These are phyloP conservation scores for Talaromyces sp. DNA, from an alignment of 2,329 filamentous ascomycete species.

Conservation along the genomic window DNA sequence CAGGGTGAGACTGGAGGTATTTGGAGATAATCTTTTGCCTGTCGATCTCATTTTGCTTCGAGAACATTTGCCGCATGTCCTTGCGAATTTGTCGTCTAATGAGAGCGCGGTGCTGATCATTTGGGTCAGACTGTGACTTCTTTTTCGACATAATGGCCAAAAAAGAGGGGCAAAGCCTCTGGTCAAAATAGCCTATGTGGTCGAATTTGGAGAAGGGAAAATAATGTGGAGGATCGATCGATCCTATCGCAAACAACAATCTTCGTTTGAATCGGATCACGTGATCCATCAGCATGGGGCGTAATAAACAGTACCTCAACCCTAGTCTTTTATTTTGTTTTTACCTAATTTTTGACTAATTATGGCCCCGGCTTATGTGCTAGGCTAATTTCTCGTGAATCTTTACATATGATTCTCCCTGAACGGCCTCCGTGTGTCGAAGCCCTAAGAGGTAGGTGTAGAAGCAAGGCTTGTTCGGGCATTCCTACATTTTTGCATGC, in stretches of 20 bases:
- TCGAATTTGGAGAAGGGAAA: background rate
- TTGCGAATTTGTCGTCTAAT: constrained; percentile 9
- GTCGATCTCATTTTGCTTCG: constrained; percentile 3
- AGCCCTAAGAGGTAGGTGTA: background rate
- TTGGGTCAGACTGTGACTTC: background rate
- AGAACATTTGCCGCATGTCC: constrained; percentile 4
- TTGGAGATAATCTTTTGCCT: background rate
- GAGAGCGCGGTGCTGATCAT: background rate
- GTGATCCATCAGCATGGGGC: background rate
- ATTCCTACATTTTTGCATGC: background rate
- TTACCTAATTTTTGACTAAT: background rate
- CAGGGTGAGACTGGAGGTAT: background rate
- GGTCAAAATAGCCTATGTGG: background rate
- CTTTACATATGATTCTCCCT: background rate
- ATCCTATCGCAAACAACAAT: background rate
- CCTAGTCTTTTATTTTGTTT: background rate
- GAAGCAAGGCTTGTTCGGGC: background rate
- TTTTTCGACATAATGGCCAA: background rate
- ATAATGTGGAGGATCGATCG: background rate
- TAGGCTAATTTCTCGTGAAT: background rate
- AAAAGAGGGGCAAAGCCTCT: background rate
- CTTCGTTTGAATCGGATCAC: background rate
- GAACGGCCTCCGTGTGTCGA: background rate
- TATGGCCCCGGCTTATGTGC: too few relatives aligned
- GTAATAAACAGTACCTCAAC: background rate